Conservation (phyloP, 352 stramenopile species). For the Globisporangium yorkense region DNA sequence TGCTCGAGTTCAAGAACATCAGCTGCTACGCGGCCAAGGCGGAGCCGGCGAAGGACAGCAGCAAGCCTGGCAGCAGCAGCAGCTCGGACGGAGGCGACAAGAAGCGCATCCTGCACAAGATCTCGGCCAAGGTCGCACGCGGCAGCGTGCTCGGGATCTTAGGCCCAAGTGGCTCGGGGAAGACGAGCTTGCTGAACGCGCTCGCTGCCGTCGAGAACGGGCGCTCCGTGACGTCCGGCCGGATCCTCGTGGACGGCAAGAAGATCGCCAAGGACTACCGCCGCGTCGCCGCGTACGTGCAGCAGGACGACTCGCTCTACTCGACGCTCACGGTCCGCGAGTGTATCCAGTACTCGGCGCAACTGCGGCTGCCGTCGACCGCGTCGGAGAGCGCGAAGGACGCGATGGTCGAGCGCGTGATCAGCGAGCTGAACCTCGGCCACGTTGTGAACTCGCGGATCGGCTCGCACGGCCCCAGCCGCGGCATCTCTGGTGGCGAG, state of each 20-base stretch:
- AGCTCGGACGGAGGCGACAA: constrained; percentile 5
- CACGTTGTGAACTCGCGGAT: constrained; percentile 64
- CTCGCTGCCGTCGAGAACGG: constrained; percentile 71
- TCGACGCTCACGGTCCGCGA: constrained; percentile 80
- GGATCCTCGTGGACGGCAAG: constrained; percentile 57
- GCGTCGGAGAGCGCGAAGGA: constrained; percentile 50
- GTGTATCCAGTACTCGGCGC: constrained; percentile 77
- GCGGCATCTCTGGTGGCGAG: constrained; percentile 92
- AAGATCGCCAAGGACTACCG: constrained; percentile 55
- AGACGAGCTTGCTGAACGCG: constrained; percentile 80
- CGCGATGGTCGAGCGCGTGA: constrained; percentile 61
- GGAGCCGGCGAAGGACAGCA: constrained; percentile 4
- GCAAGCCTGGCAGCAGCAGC: not conserved
- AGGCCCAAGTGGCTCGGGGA: constrained; percentile 73
- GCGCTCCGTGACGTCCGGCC: constrained; percentile 36
- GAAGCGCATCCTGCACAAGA: constrained; percentile 52
- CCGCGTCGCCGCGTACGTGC: constrained; percentile 78
- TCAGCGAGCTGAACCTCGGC: constrained; percentile 66
- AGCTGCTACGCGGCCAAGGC: constrained; percentile 32
- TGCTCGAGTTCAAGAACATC: constrained; percentile 52
- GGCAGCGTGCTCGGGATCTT: constrained; percentile 67
- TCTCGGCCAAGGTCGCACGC: constrained; percentile 44
- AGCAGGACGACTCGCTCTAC: constrained; percentile 84
- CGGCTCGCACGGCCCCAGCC: constrained; percentile 35
- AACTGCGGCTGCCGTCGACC: constrained; percentile 52